Evolutionary conservation across 306 rosid genomes (phyloP).

Genomic region (Inga laurina): DNA sequence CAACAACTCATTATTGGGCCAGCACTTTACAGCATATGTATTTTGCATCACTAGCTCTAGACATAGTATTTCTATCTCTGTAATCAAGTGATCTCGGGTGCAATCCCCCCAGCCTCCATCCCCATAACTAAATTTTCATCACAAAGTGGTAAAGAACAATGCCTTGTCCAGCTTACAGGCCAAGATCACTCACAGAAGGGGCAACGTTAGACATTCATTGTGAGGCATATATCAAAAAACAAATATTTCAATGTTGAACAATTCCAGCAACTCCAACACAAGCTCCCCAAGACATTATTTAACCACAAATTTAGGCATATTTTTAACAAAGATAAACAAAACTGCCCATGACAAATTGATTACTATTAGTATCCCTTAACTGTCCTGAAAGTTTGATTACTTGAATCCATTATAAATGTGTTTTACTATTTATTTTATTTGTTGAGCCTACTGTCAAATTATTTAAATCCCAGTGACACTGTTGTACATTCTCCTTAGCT

Average conservation of each 20-base stretch:
- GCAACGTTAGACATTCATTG: background rate
- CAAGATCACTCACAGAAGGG: background rate
- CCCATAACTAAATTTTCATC: conserved; percentile 1
- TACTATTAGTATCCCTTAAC: background rate
- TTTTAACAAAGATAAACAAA: background rate
- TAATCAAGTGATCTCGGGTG: background rate
- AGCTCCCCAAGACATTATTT: background rate
- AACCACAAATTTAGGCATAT: conserved; percentile 5
- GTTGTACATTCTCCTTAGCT: background rate
- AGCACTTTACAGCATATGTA: background rate
- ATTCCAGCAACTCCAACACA: background rate
- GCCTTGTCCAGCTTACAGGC: background rate
- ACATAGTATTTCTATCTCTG: background rate
- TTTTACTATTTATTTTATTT: background rate
- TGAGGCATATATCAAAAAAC: background rate
- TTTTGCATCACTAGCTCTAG: background rate
- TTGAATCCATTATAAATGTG: background rate
- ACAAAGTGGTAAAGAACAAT: background rate
- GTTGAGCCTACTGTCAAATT: background rate
- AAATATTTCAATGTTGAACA: background rate
- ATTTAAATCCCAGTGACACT: background rate
- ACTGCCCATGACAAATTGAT: background rate
- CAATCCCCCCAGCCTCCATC: conserved; percentile 1
- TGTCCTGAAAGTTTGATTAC: background rate
- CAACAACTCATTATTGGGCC: background rate